Base-by-base conservation (phyloP, 139 green algal species). In the Tetraselmis chui region DNA sequence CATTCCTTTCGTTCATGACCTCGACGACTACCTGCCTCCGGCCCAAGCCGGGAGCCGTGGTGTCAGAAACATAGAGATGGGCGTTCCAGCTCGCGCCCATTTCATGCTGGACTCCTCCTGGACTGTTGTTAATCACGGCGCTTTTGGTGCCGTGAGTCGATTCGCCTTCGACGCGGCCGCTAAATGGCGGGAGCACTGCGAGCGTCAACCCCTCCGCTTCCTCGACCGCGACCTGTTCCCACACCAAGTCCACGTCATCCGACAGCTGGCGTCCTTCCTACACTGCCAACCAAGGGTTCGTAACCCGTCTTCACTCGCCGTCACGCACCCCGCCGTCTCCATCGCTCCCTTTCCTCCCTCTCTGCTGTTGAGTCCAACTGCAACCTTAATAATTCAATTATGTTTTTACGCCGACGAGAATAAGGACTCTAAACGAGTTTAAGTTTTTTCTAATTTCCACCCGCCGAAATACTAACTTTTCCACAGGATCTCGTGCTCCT, bases 121-220 rank as follows among this genome's bases (percentile, higher is more conserved):
- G 84, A 92, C 86, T 0, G 93, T 93, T 28, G 28, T 94, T 1
- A 94, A 93, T 59, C 90, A 93, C 79, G 91, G 91, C 0, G 91
- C 91, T 0, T 94, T 94, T 82, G 91, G 91, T 0, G 89, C 30
- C 1, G 88, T 88, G 0, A 88, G 86, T 32, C 26, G 59, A 2
- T 59, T 81, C 22, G 91, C 86, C 1, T 80, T 87, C 25, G 45
- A 76, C 24, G 87, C 89, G 67, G 88, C 90, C 0, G 82, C 86
- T 24, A 75, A 28, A 18, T 94, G 91, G 91, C 84, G 90, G 2
- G 59, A 79, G 78, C 85, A 92, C 75, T 93, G 90, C 74, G 91
- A 94, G 76, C 27, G 24, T 2, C 91, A 94, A 83, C 91, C 91
- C 2, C 87, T 94, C 25, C 32, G 29, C 0, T 93, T 93, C 82